Conservation (phyloP, 2,329 filamentous ascomycete genomes). For the Aspergillus transmontanensis region DNA sequence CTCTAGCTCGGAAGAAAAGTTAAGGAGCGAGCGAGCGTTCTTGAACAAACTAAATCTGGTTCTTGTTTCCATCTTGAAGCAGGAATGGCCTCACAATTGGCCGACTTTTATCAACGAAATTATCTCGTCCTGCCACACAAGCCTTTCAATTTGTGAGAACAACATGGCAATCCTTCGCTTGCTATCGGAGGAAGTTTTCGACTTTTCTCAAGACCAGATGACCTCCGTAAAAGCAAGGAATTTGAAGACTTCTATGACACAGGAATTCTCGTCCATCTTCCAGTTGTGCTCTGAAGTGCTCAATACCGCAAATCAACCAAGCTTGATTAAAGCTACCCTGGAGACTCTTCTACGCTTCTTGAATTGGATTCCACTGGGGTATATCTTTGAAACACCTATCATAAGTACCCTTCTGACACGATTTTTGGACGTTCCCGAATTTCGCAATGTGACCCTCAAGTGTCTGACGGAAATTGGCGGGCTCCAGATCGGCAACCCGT, state of each 20-base stretch:
- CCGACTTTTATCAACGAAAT: slow-evolving; percentile 99
- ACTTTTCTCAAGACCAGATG: slow-evolving; percentile 98
- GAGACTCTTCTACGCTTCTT: slow-evolving; percentile 95
- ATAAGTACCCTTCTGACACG: slow-evolving; percentile 92
- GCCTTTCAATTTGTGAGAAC: slow-evolving; percentile 97
- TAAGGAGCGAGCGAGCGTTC: slow-evolving; percentile 81
- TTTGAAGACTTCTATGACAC: slow-evolving; percentile 97
- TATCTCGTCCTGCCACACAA: slow-evolving; percentile 92
- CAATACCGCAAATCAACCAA: slow-evolving; percentile 83
- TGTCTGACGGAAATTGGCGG: slow-evolving; percentile 97
- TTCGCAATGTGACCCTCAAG: slow-evolving; percentile 94
- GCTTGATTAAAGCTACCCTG: slow-evolving; percentile 91
- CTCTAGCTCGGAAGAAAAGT: slow-evolving; percentile 84
- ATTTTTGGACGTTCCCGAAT: slow-evolving; percentile 91
- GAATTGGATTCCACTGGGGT: slow-evolving; percentile 98
- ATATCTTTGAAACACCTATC: slow-evolving; percentile 96
- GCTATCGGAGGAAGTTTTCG: slow-evolving; percentile 96
- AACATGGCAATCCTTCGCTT: slow-evolving; percentile 98
- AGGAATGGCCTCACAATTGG: slow-evolving; percentile 99
- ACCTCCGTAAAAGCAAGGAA: slow-evolving; percentile 97
- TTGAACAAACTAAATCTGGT: slow-evolving; percentile 98
- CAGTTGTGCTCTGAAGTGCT: slow-evolving; percentile 95
- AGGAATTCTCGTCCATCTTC: slow-evolving; percentile 98
- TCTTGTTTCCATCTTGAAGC: slow-evolving; percentile 95
- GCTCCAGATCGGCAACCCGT: slow-evolving; percentile 75